A percentile compares a stretch with the other conserved stretches of the same genome.
These are phyloP conservation scores for Linnemannia schmuckeri DNA, from an alignment of 192 early-diverging fungal species.

Conservation along the genomic window DNA sequence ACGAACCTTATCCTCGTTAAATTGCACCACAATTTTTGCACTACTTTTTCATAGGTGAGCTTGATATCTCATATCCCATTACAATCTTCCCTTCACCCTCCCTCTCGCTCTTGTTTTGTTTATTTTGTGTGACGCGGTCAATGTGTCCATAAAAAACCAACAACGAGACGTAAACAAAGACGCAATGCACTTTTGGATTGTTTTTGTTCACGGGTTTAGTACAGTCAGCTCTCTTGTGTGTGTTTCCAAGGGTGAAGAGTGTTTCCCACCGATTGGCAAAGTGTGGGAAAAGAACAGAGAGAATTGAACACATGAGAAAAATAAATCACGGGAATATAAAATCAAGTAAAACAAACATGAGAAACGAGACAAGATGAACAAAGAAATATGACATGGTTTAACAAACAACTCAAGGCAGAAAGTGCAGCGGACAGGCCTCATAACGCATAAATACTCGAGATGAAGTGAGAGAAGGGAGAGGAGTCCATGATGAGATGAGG, in stretches of 20 bases:
- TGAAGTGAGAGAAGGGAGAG: too few relatives aligned
- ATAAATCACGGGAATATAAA: neutral
- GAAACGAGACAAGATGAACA: neutral
- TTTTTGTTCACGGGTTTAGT: neutral
- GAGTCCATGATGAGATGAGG: too few relatives aligned
- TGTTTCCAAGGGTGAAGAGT: neutral
- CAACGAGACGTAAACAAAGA: neutral
- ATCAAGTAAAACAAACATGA: neutral
- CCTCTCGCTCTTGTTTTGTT: neutral
- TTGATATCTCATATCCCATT: too few relatives aligned
- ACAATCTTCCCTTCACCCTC: too few relatives aligned
- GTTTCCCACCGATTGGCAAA: neutral
- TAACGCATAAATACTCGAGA: too few relatives aligned
- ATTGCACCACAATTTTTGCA: neutral
- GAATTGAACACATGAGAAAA: neutral
- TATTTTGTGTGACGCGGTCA: conserved; percentile 17
- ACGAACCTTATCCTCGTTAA: neutral
- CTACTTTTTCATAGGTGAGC: neutral
- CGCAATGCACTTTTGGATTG: neutral
- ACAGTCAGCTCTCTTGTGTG: neutral
- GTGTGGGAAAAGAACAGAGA: neutral
- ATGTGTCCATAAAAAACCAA: neutral
- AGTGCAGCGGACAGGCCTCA: too few relatives aligned
- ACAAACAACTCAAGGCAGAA: too few relatives aligned
- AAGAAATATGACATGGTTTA: neutral